Base-by-base conservation (phyloP, 164 flowering plant genomes). In the Chloranthus sessilifolius region DNA sequence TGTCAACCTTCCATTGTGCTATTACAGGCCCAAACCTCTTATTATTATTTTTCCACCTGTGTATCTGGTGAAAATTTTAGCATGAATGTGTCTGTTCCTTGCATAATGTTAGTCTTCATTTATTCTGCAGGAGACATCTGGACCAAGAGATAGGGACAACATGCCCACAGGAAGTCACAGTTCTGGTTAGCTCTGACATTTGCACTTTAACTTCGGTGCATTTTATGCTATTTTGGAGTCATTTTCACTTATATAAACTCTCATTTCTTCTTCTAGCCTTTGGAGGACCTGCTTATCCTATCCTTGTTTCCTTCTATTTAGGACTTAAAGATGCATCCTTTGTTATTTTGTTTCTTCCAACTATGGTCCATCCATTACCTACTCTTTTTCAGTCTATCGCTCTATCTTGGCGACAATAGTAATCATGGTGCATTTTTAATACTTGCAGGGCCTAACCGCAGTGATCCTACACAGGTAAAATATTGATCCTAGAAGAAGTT, bases 71-170 rank as follows among this genome's bases (percentile, higher is more conserved):
- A n/a, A n/a, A n/a, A n/a, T n/a, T n/a, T n/a, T n/a, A n/a, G n/a
- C n/a, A n/a, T n/a, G n/a, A n/a, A n/a, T n/a, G n/a, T n/a, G n/a
- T n/a, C n/a, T n/a, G 12, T 43, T 39, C 2, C 15, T 15, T 46
- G 15, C 26, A 3, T 27, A 3, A 1, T 31, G 7, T 4, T 17
- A 1, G 25, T 15, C 20, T 22, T 16, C 34, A 25, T 36, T 17
- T 10, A 5, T 37, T 5, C n/a, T 68, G 44, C 69, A 88, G 97
- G 85, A 51, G 47, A 28, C 77, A 38, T 67, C 83, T 7, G 79
- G 74, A 55, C 28, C 66, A 35, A 63, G 49, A 43, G 77, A 55
- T 23, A 69, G 43, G 47, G 71, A 27, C 43, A 61, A 51, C 52
- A 20, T 47, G 3, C 63, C 72, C 21, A 5, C 67, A 19, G 85